A percentile compares a stretch with the other conserved stretches of the same genome.
phyloP scores from a whole-genome alignment of 257 asterid genomes.

The Galeopsis tetrahit region DNA sequence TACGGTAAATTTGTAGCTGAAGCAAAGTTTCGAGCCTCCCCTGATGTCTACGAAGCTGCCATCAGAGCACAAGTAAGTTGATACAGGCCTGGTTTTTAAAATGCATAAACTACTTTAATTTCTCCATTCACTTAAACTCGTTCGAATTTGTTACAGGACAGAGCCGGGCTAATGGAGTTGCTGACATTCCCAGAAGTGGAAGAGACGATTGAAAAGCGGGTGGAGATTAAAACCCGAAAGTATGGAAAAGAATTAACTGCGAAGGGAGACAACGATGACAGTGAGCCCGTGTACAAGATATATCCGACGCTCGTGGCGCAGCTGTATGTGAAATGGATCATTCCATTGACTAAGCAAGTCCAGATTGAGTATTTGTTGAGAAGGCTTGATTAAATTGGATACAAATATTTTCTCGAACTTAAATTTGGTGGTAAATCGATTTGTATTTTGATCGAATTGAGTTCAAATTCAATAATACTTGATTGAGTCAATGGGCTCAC shows the following conservation, averaged over 20 bases:
- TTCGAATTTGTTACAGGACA: constrained; percentile 50
- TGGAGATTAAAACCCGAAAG: constrained; percentile 73
- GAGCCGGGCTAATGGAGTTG: constrained; percentile 60
- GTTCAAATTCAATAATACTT: not conserved
- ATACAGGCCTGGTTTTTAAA: not conserved
- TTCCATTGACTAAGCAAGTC: constrained; percentile 93
- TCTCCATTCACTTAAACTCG: not conserved
- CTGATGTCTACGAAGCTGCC: constrained; percentile 67
- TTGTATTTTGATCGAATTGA: not conserved
- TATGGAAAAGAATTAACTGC: constrained; percentile 62
- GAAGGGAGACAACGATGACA: constrained; percentile 33
- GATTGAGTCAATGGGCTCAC: not conserved
- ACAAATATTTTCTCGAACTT: not conserved
- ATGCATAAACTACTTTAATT: not conserved
- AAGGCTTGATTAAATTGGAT: constrained; percentile 63
- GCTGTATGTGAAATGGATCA: constrained; percentile 79
- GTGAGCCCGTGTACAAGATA: constrained; percentile 66
- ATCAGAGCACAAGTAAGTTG: constrained; percentile 64
- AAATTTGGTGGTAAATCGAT: not conserved
- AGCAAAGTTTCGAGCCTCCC: constrained; percentile 78
- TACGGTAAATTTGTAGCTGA: constrained; percentile 96
- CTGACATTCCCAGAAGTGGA: constrained; percentile 76
- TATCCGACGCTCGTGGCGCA: constrained; percentile 76
- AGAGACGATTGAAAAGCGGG: constrained; percentile 65
- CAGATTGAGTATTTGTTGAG: constrained; percentile 80